Evolutionary conservation across 192 early-diverging fungal genomes (phyloP).

Genomic region (Linnemannia elongata): DNA sequence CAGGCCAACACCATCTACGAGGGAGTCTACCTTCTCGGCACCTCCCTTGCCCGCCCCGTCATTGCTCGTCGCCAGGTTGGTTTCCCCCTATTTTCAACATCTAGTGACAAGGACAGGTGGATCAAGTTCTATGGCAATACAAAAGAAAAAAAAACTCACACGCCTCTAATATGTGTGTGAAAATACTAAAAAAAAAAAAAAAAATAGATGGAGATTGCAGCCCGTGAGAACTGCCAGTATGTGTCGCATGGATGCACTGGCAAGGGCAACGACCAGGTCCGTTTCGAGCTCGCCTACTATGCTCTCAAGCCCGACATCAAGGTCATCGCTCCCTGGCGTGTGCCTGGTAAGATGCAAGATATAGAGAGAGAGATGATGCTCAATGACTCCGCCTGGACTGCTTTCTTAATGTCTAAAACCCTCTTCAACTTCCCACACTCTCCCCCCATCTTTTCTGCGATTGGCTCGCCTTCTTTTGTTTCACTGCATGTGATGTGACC

Average conservation of each 20-base stretch:
- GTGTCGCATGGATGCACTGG: constrained; percentile 99
- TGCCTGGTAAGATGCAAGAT: constrained; percentile 71
- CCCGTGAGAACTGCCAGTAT: constrained; percentile 92
- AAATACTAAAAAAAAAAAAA: constrained; percentile 9
- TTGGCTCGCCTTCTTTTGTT: background rate
- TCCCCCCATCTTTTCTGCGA: background rate
- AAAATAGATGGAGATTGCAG: constrained; percentile 92
- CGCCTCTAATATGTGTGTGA: background rate
- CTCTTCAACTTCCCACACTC: too few relatives aligned
- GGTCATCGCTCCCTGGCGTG: constrained; percentile 98
- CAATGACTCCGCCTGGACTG: constrained; percentile 9
- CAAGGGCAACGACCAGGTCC: constrained; percentile 99
- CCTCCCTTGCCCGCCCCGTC: constrained; percentile 96
- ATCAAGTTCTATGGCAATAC: too few relatives aligned
- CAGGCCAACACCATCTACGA: constrained; percentile 98
- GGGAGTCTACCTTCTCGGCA: constrained; percentile 96
- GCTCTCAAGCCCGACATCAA: constrained; percentile 94
- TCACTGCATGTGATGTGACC: background rate
- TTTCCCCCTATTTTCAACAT: background rate
- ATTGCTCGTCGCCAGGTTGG: constrained; percentile 81
- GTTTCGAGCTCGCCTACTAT: constrained; percentile 99
- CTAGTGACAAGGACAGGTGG: background rate
- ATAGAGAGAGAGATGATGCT: background rate
- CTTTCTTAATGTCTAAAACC: background rate
- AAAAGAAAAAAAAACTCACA: too few relatives aligned